Evolutionary conservation across 1,284 basidiomycete species (phyloP).

Genomic region (Phellopilus nigrolimitatus): DNA sequence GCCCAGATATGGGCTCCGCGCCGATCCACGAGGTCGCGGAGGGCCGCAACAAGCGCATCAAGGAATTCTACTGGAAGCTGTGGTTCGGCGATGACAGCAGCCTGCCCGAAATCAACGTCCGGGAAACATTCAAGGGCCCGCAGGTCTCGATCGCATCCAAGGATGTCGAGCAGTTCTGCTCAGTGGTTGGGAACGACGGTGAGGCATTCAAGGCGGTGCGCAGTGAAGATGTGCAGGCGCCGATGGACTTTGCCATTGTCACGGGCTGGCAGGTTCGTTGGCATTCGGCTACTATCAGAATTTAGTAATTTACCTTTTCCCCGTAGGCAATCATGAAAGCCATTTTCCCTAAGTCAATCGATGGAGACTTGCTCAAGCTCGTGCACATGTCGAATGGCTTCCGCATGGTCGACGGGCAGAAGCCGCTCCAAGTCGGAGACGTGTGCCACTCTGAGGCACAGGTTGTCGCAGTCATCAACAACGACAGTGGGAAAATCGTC

Average conservation of each 20-base stretch:
- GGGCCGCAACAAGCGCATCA: slow-evolving; percentile 89
- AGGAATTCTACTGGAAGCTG: slow-evolving; percentile 94
- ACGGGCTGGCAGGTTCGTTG: slow-evolving; percentile 88
- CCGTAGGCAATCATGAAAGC: slow-evolving; percentile 90
- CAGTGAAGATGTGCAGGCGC: slow-evolving; percentile 70
- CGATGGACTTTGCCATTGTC: slow-evolving; percentile 99
- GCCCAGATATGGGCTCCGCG: slow-evolving; percentile 84
- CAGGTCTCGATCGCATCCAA: slow-evolving; percentile 74
- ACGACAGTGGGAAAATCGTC: slow-evolving; percentile 89
- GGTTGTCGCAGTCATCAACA: slow-evolving; percentile 88
- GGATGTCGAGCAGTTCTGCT: slow-evolving; percentile 87
- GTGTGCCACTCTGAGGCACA: slow-evolving; percentile 86
- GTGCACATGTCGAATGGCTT: slow-evolving; percentile 98
- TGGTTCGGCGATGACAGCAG: slow-evolving; percentile 87
- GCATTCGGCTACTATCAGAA: background rate
- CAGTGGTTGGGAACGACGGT: slow-evolving; percentile 89
- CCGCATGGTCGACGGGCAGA: slow-evolving; percentile 77
- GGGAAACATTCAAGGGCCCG: slow-evolving; percentile 78
- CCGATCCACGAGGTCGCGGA: slow-evolving; percentile 90
- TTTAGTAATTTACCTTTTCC: background rate
- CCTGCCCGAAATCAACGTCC: slow-evolving; percentile 72
- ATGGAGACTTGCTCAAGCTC: slow-evolving; percentile 91
- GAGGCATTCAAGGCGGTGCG: slow-evolving; percentile 84
- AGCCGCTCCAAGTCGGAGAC: slow-evolving; percentile 80
- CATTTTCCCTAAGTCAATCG: slow-evolving; percentile 88